phyloP scores from a whole-genome alignment of 140 eudicot species.

The Anethum foeniculum region DNA sequence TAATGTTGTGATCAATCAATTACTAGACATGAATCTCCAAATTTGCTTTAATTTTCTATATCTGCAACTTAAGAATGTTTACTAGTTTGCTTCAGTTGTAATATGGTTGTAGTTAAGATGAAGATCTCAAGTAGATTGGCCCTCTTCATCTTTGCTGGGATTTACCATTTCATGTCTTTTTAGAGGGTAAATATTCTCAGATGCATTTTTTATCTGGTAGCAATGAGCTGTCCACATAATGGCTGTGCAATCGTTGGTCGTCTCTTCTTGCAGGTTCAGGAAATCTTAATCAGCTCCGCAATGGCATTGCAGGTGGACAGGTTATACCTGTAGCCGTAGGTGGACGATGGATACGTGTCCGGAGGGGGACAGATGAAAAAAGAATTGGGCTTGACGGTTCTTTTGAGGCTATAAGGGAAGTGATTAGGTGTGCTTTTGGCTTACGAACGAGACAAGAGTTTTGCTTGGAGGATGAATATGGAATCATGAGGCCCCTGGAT shows the following conservation, averaged over 20 bases:
- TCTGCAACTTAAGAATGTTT: neutral
- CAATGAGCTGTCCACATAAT: neutral
- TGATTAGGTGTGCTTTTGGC: neutral
- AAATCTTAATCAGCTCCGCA: neutral
- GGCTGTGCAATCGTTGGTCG: neutral
- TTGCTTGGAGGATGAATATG: neutral
- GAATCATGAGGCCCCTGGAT: constrained; percentile 4
- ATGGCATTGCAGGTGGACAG: neutral
- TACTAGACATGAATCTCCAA: neutral
- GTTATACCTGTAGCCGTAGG: neutral
- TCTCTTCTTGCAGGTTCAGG: neutral
- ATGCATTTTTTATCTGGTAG: neutral
- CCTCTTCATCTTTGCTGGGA: neutral
- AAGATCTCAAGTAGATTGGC: neutral
- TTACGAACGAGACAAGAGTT: neutral
- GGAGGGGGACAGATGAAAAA: neutral
- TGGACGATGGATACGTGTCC: neutral
- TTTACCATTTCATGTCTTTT: neutral
- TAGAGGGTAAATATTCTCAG: neutral
- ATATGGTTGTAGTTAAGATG: neutral
- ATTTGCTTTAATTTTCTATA: neutral
- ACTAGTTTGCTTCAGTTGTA: neutral
- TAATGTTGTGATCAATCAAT: neutral
- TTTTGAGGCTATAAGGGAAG: neutral
- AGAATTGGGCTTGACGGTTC: neutral